These are phyloP conservation scores for Davidsoniella eucalypti DNA, from an alignment of 2,329 filamentous ascomycete genomes.

Conservation along the genomic window DNA sequence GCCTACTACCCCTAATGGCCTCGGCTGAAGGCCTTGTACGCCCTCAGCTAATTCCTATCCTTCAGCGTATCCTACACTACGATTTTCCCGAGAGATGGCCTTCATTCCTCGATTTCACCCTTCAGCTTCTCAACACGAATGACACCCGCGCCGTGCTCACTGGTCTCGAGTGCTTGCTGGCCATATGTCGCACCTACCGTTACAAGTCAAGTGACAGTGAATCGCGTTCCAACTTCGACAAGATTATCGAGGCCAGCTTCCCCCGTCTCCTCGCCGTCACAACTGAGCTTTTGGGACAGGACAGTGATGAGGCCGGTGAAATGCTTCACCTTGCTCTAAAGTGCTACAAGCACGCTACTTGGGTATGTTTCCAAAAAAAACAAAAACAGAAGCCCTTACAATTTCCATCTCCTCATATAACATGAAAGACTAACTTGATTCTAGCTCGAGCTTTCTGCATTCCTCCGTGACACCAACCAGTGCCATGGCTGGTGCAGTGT, in stretches of 20 bases:
- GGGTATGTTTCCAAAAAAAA: constrained; percentile 35
- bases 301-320: constrained; percentile 84
- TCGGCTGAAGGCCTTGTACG: constrained; percentile 66
- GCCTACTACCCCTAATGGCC: constrained; percentile 77
- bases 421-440: constrained; percentile 7
- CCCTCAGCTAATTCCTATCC: constrained; percentile 80
- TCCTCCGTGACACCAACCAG: constrained; percentile 60
- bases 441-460: constrained; percentile 70
- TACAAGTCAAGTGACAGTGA: constrained; percentile 74
- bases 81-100: constrained; percentile 95
- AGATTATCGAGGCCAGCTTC: constrained; percentile 83
- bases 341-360: constrained; percentile 95
- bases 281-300: constrained; percentile 75
- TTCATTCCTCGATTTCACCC: constrained; percentile 79
- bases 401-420: not conserved
- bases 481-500: constrained; percentile 95
- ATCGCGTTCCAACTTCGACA: constrained; percentile 71
- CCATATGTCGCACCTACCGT: constrained; percentile 87
- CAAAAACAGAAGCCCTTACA: not conserved
- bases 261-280: constrained; percentile 76
- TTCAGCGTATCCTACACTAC: constrained; percentile 89
- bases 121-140: constrained; percentile 75
- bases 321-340: constrained; percentile 94
- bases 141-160: constrained; percentile 78
- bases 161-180: constrained; percentile 81